A percentile compares a stretch with the other conserved stretches of the same genome.
Evolutionary conservation across 495 filamentous ascomycete genomes (phyloP).

Genomic region (Trichoderma orchidacearum): DNA sequence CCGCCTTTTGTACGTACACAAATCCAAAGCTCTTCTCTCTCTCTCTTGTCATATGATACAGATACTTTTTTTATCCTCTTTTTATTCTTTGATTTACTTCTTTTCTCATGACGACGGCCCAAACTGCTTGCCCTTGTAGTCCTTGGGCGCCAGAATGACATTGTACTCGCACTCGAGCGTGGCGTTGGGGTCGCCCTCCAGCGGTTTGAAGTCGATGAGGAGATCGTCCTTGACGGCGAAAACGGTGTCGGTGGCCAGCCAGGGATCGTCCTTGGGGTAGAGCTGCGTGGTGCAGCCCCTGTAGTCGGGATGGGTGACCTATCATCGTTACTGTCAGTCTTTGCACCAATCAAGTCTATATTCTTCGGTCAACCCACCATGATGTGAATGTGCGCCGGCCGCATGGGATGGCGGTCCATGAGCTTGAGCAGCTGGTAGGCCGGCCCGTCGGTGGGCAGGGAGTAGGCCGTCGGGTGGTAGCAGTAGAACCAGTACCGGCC

Average conservation of each 20-base stretch:
- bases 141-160: slow-evolving; percentile 38
- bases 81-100: not conserved
- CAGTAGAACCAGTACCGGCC: slow-evolving; percentile 72
- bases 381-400: slow-evolving; percentile 77
- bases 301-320: slow-evolving; percentile 36
- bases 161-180: slow-evolving; percentile 57
- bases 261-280: slow-evolving; percentile 57
- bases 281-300: slow-evolving; percentile 65
- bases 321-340: not conserved
- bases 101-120: not conserved
- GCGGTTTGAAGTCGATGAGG: slow-evolving; percentile 56
- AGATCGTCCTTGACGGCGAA: slow-evolving; percentile 73
- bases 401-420: slow-evolving; percentile 71
- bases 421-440: slow-evolving; percentile 52
- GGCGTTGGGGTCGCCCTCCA: slow-evolving; percentile 48
- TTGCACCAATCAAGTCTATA: too few species aligned
- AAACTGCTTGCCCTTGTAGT: slow-evolving; percentile 31
- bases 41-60: too few species aligned
- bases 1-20: too few species aligned
- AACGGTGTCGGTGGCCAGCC: slow-evolving; percentile 57
- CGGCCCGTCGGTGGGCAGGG: slow-evolving; percentile 61
- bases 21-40: too few species aligned
- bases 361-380: slow-evolving; percentile 37
- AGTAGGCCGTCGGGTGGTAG: slow-evolving; percentile 71
- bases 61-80: not conserved